A percentile compares a stretch with the other conserved stretches of the same genome.
phyloP scores from a whole-genome alignment of 768 basidiomycete genomes.

The Fibroporia radiculosa region DNA sequence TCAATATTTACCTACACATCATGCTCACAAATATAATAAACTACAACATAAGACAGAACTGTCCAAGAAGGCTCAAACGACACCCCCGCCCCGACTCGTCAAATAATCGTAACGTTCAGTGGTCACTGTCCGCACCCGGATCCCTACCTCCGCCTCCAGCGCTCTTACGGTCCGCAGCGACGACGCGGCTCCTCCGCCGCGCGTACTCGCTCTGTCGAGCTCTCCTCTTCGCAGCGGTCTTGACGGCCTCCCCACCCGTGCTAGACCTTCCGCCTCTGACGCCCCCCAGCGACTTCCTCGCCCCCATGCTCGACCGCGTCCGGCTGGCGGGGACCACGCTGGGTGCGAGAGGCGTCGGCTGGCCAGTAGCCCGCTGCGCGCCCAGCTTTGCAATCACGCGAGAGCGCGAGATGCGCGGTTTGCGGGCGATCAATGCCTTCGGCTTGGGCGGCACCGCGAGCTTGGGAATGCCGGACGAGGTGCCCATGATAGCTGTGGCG shows the following conservation, averaged over 20 bases:
- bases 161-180: too few species aligned
- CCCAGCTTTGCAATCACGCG: constrained; percentile 72
- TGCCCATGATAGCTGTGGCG: constrained; percentile 20
- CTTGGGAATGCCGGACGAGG: constrained; percentile 9
- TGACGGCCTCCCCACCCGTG: constrained; percentile 27
- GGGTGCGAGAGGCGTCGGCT: constrained; percentile 17
- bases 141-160: too few species aligned
- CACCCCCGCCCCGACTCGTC: too few species aligned
- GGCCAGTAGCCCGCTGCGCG: constrained; percentile 52
- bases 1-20: too few species aligned
- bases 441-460: constrained; percentile 19
- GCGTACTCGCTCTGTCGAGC: constrained; percentile 73
- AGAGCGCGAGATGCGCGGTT: constrained; percentile 75
- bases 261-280: constrained; percentile 19
- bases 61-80: too few species aligned
- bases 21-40: too few species aligned
- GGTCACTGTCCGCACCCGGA: too few species aligned
- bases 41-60: too few species aligned
- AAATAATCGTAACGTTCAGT: too few species aligned
- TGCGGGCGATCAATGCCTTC: constrained; percentile 37
- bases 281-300: constrained; percentile 25
- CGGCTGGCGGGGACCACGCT: constrained; percentile 19
- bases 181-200: constrained; percentile 36
- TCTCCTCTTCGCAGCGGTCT: constrained; percentile 64
- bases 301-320: constrained; percentile 42